Conservation (phyloP, 2,329 filamentous ascomycete species). For the Arthrobotrys megalospora region DNA sequence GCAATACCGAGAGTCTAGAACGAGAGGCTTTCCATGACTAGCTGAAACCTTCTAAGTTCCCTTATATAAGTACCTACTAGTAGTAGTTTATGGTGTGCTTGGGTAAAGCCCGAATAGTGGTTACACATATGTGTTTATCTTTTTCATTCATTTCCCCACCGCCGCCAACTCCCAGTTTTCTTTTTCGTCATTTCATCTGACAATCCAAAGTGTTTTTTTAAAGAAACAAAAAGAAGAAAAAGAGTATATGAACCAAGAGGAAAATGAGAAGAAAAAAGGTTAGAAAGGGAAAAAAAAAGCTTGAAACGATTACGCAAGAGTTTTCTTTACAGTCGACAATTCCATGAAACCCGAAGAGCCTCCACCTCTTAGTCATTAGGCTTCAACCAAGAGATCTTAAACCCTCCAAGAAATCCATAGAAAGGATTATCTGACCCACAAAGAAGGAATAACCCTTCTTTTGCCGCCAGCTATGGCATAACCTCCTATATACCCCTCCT, state of each 20-base stretch:
- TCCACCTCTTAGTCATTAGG: not conserved
- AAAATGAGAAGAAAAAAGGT: slow-evolving; percentile 4
- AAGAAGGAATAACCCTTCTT: not conserved
- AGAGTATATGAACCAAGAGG: slow-evolving; percentile 16
- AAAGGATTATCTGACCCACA: slow-evolving; percentile 23
- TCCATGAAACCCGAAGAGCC: slow-evolving; percentile 14
- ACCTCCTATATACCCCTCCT: not conserved
- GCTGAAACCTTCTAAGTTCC: not conserved
- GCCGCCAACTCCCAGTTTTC: slow-evolving; percentile 35
- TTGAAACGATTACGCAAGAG: slow-evolving; percentile 30
- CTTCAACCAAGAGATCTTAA: not conserved
- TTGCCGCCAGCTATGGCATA: not conserved
- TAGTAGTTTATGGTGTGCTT: not conserved
- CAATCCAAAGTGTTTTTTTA: slow-evolving; percentile 13
- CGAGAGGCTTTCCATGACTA: too few relatives aligned
- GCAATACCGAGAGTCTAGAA: too few relatives aligned
- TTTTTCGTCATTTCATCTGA: slow-evolving; percentile 40
- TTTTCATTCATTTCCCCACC: slow-evolving; percentile 37
- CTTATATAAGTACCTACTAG: not conserved
- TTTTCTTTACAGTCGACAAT: slow-evolving; percentile 56
- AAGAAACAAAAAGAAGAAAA: slow-evolving; percentile 10
- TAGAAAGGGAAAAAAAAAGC: slow-evolving; percentile 11
- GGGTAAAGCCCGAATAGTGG: too few relatives aligned
- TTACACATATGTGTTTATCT: slow-evolving; percentile 8
- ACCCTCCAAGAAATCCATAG: slow-evolving; percentile 6